Conservation (phyloP, 495 filamentous ascomycete species). For the Cercophora sp. region DNA sequence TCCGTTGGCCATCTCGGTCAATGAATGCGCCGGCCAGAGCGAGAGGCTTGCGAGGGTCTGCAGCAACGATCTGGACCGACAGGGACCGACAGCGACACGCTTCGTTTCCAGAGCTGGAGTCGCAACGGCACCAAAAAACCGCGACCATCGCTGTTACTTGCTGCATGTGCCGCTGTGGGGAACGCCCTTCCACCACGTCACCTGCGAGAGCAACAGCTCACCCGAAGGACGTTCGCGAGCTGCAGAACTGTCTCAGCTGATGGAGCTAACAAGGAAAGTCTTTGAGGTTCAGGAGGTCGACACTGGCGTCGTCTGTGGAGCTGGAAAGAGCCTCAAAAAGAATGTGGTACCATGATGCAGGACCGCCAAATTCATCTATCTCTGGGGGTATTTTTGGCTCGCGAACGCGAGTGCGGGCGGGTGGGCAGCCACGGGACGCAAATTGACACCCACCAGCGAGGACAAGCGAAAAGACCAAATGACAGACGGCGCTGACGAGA, state of each 20-base stretch:
- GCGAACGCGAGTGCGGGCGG: conserved; percentile 7
- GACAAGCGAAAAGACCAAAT: conserved; percentile 2
- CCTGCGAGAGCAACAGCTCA: neutral
- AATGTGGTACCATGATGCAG: conserved; percentile 9
- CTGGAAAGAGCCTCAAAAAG: conserved; percentile 20
- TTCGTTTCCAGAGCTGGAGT: neutral
- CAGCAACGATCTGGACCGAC: neutral
- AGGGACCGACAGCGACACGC: neutral
- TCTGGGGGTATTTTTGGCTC: conserved; percentile 21
- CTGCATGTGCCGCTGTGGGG: neutral
- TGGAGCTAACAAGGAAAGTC: neutral
- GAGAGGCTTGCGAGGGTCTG: neutral
- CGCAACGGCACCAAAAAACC: neutral
- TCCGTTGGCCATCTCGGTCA: neutral
- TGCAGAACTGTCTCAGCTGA: neutral
- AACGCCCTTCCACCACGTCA: neutral
- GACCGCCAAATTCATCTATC: conserved; percentile 17
- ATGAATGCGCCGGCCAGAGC: neutral
- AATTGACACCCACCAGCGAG: conserved; percentile 14
- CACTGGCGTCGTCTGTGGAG: conserved; percentile 7
- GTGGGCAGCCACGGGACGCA: conserved; percentile 14
- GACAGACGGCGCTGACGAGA: no score
- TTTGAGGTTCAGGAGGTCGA: neutral
- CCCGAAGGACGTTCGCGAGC: neutral
- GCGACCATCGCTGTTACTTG: conserved; percentile 4